phyloP scores from a whole-genome alignment of 768 basidiomycete genomes.

The Lactifluus subvellereus region DNA sequence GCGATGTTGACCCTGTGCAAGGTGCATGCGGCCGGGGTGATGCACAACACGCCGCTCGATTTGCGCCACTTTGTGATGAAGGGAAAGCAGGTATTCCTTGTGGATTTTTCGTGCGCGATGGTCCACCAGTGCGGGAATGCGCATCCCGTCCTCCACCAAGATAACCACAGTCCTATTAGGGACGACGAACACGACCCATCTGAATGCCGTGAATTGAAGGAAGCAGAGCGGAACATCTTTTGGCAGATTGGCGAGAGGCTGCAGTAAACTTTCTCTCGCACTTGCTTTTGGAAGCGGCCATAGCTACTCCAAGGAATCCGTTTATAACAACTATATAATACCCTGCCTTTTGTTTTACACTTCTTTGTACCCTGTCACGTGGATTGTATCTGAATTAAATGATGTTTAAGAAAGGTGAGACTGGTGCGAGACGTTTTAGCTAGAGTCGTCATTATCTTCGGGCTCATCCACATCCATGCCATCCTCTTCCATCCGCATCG shows the following conservation, averaged over 20 bases:
- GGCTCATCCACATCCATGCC: conserved; percentile 32
- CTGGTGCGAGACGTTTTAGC: background rate
- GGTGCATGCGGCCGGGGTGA: conserved; percentile 5
- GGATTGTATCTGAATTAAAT: background rate
- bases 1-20: conserved; percentile 15
- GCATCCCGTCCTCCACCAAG: background rate
- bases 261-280: background rate
- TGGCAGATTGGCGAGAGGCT: background rate
- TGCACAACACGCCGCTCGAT: conserved; percentile 9
- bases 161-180: background rate
- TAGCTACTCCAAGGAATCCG: background rate
- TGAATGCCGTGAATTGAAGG: background rate
- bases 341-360: background rate
- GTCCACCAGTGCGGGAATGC: conserved; percentile 2
- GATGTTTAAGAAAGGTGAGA: background rate
- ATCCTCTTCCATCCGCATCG: conserved; percentile 50
- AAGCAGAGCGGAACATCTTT: background rate
- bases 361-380: background rate
- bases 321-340: background rate
- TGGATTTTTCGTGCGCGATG: conserved; percentile 8
- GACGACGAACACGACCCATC: background rate
- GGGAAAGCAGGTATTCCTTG: conserved; percentile 6
- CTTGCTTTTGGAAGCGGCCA: background rate
- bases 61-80: conserved; percentile 18
- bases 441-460: conserved; percentile 34